phyloP scores from a whole-genome alignment of 208 protist genomes.

The Naegleria lovaniensis region DNA sequence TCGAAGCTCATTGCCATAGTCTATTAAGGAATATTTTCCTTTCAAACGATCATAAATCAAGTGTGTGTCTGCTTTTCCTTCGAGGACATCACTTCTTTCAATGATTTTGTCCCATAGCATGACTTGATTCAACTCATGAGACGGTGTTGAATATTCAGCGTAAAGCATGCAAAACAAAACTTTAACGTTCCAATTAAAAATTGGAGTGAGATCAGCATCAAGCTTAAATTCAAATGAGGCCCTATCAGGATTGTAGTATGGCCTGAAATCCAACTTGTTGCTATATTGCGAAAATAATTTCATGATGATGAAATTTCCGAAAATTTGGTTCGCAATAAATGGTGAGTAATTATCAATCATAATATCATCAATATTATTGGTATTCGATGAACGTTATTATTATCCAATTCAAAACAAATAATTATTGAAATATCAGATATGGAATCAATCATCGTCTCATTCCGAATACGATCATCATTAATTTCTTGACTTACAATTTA shows the following conservation, averaged over 20 bases:
- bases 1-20: neutral
- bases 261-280: neutral
- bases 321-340: no score
- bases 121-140: conserved; percentile 13
- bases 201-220: neutral
- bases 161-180: neutral
- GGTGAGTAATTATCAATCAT: neutral
- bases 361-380: no score
- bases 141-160: neutral
- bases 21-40: neutral
- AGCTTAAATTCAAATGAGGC: neutral
- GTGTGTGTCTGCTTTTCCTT: neutral
- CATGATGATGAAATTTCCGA: neutral
- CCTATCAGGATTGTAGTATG: neutral
- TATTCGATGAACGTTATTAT: no score
- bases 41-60: neutral
- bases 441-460: no score
- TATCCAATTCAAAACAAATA: no score
- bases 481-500: conserved; percentile 1
- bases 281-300: no score
- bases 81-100: neutral
- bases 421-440: no score
- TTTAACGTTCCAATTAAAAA: conserved; percentile 24
- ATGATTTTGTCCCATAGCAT: conserved; percentile 13
- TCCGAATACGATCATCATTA: neutral